phyloP scores from a whole-genome alignment of 2,329 filamentous ascomycete genomes.

The Apiospora malaysiana region DNA sequence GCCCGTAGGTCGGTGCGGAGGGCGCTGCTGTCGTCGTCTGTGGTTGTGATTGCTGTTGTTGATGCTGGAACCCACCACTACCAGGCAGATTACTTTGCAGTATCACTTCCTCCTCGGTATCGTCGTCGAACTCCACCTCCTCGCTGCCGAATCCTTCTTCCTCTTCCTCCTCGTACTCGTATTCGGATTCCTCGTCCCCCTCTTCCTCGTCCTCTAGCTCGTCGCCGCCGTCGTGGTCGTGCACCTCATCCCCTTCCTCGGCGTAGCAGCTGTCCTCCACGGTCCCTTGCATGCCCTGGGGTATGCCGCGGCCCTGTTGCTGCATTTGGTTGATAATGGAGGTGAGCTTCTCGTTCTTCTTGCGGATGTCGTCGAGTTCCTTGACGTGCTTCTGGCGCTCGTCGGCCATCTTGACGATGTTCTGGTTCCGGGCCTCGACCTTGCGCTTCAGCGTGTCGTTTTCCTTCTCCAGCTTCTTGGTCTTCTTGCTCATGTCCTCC shows the following conservation, averaged over 20 bases:
- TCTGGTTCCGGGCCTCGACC: slow-evolving; percentile 90
- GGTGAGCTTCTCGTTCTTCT: slow-evolving; percentile 89
- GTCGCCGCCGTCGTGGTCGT: slow-evolving; percentile 62
- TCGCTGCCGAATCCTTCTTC: slow-evolving; percentile 52
- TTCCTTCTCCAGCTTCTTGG: slow-evolving; percentile 94
- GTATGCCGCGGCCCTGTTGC: slow-evolving; percentile 82
- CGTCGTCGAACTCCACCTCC: neutral
- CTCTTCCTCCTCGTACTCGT: slow-evolving; percentile 69
- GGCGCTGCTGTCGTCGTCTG: neutral
- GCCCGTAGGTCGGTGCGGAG: slow-evolving; percentile 22
- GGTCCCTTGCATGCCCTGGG: slow-evolving; percentile 66
- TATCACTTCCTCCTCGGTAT: slow-evolving; percentile 1
- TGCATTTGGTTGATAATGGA: slow-evolving; percentile 97
- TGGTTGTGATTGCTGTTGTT: no score
- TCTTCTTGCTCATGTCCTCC: slow-evolving; percentile 99
- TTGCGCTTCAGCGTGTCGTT: slow-evolving; percentile 91
- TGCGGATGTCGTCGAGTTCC: slow-evolving; percentile 78
- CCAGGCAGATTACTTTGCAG: slow-evolving; percentile 1
- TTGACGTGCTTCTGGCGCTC: slow-evolving; percentile 80
- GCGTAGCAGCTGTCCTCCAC: slow-evolving; percentile 65
- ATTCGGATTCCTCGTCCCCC: slow-evolving; percentile 67
- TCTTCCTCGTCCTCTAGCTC: slow-evolving; percentile 68
- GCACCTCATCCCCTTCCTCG: slow-evolving; percentile 60
- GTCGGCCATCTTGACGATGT: slow-evolving; percentile 97
- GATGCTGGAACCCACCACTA: neutral